Conservation (phyloP, 2,329 filamentous ascomycete genomes). For the Xylaria sp. region DNA sequence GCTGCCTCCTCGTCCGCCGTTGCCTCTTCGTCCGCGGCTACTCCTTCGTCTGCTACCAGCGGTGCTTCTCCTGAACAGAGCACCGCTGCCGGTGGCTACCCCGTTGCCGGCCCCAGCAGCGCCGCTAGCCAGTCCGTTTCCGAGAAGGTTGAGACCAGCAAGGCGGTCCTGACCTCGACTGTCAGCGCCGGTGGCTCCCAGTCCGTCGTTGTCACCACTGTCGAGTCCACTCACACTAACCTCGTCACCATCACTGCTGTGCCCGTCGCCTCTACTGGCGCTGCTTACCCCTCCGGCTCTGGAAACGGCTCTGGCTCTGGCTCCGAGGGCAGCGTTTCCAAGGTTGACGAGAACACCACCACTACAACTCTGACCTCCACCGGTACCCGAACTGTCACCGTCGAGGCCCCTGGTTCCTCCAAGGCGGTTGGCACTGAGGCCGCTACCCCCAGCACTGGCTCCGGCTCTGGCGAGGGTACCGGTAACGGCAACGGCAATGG, state of each 20-base stretch:
- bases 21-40: neutral
- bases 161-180: constrained; percentile 32
- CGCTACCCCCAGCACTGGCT: constrained; percentile 18
- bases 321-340: constrained; percentile 9
- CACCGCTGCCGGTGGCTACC: neutral
- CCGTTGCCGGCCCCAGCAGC: too few relatives aligned
- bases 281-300: constrained; percentile 22
- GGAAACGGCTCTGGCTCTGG: constrained; percentile 5
- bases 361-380: constrained; percentile 37
- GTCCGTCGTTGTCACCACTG: constrained; percentile 34
- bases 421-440: constrained; percentile 15
- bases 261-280: neutral
- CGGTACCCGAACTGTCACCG: constrained; percentile 37
- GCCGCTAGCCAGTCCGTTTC: neutral
- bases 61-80: neutral
- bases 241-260: constrained; percentile 34
- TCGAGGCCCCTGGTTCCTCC: constrained; percentile 18
- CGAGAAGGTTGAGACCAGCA: constrained; percentile 4
- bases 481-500: constrained; percentile 10
- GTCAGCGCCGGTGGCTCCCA: constrained; percentile 34
- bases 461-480: constrained; percentile 18
- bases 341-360: constrained; percentile 31
- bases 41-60: constrained; percentile 13
- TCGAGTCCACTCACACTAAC: constrained; percentile 36
- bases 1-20: neutral